Percentiles rank a stretch among this genome's conserved stretches.
These are phyloP conservation scores for Cercospora zeae-maydis DNA, from an alignment of 2,329 filamentous ascomycete genomes.

Conservation along the genomic window DNA sequence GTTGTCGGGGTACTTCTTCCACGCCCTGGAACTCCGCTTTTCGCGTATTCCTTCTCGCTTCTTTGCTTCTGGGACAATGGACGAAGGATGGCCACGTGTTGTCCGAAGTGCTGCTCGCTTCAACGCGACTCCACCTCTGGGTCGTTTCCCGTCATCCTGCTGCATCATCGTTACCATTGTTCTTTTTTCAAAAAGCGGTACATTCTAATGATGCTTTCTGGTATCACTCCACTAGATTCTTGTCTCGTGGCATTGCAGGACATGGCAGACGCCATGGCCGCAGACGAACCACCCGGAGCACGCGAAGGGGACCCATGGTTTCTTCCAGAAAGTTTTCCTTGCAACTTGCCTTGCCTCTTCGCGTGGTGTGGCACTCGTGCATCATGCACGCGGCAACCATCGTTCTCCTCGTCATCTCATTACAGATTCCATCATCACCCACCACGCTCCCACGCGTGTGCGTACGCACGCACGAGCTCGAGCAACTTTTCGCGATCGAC, in stretches of 20 bases:
- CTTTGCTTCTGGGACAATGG: neutral
- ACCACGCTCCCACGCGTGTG: neutral
- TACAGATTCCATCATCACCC: no score
- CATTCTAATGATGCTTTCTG: neutral
- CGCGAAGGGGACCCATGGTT: neutral
- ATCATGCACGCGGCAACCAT: neutral
- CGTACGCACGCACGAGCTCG: neutral
- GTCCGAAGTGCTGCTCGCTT: neutral
- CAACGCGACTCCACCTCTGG: neutral
- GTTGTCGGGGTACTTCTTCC: no score
- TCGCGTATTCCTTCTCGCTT: neutral
- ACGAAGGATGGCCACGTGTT: neutral
- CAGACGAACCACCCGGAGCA: neutral
- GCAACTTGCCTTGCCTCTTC: neutral
- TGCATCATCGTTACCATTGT: neutral
- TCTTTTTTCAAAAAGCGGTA: neutral
- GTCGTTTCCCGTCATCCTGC: neutral
- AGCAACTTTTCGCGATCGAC: neutral
- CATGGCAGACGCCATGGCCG: neutral
- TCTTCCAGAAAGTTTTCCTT: neutral
- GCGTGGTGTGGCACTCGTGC: neutral
- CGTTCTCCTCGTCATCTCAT: neutral
- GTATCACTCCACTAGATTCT: neutral
- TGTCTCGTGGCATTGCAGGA: neutral
- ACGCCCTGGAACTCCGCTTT: neutral